Evolutionary conservation across 805 yeast genomes (phyloP).

Genomic region (Tetrapisispora phaffii): DNA sequence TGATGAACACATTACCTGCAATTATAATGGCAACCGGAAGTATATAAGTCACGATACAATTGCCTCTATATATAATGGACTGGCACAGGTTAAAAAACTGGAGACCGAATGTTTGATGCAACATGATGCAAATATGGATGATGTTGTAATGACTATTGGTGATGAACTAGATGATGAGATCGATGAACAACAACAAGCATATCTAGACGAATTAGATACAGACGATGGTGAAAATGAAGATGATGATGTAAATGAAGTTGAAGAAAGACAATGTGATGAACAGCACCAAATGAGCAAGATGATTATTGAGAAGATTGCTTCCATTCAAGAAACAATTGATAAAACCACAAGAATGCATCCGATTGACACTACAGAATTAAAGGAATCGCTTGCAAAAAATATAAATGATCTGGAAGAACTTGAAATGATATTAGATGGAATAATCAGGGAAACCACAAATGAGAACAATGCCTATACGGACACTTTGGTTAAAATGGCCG

Average conservation of each 20-base stretch:
- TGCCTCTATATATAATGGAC: not conserved
- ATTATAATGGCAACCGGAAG: not conserved
- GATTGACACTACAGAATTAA: not conserved
- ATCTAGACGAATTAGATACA: slow-evolving; percentile 13
- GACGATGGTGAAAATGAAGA: not conserved
- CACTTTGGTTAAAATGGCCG: not conserved
- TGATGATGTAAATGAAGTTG: no score
- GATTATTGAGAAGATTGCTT: not conserved
- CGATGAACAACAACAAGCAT: slow-evolving; percentile 18
- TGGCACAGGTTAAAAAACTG: not conserved
- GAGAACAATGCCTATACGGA: not conserved
- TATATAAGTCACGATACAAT: not conserved
- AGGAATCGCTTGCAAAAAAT: not conserved
- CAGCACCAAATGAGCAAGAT: not conserved
- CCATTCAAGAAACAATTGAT: not conserved
- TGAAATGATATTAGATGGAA: not conserved
- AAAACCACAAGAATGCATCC: not conserved
- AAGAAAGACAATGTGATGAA: not conserved
- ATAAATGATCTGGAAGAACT: not conserved
- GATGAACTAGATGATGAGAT: not conserved
- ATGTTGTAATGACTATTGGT: not conserved
- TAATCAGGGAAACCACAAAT: not conserved
- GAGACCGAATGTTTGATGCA: not conserved
- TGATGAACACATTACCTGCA: not conserved
- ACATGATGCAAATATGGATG: not conserved